Evolutionary conservation across 306 rosid species (phyloP), one percentile per base, ranked within the genome.

Genomic region (Cyamopsis tetragonoloba): DNA sequence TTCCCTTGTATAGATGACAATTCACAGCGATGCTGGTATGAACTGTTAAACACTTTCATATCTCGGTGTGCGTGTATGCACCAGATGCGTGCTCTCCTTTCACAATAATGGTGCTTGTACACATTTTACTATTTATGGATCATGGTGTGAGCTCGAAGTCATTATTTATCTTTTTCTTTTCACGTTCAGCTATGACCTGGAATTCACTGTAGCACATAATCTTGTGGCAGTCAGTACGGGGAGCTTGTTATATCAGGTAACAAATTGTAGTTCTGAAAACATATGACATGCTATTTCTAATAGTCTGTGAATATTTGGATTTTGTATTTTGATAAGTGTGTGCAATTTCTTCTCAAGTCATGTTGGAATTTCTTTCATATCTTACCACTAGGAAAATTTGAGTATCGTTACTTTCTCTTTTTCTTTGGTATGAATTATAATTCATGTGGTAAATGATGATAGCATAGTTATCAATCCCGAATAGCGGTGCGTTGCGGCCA

Each of bases 1-100:
- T 93, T 93, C 81, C 99, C 99, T 22, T 93, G 99, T 71, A 78
- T 87, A 38, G 97, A 93, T 71, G 96, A 89, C 85, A 78, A 73
- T 81, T 82, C 81, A 31, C 97, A 93, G 78, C 86, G 73, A 74
- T 93, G 99, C 84, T 88, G 96, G 99, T 91, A 88, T n/a, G 68
- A 30, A 27, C 54, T 72, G 73, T 69, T 67, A 44, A 24, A 19
- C 49, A 12, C 56, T 60, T 58, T 0, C 19, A 9, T 10, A 2
- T 49, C 9, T 71, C 48, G 32, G 56, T 35, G 8, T 48, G 49
- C 28, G 58, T 39, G 39, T 13, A 35, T 4, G 35, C 28, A 23
- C 62, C 30, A 9, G 49, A 11, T 58, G 54, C 75, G 49, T 39
- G 57, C 53, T n/a, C 20, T 19, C 32, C 19, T 70, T 65, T 58